Evolutionary conservation across 345 rosid genomes (phyloP).

Genomic region (Citrus sp.): DNA sequence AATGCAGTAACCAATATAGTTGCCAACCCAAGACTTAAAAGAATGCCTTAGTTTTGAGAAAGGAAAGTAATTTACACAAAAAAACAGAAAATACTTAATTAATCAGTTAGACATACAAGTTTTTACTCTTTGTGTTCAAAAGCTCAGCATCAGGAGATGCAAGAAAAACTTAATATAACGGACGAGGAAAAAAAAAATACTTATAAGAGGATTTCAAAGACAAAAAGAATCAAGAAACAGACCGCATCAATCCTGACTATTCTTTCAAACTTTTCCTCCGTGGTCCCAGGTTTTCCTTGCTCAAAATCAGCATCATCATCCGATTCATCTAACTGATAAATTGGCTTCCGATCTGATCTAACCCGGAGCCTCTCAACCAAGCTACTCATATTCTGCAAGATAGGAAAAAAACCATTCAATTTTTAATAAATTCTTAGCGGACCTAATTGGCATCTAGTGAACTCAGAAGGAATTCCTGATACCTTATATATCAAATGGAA

Average conservation of each 20-base stretch:
- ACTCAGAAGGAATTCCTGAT: background rate
- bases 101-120: background rate
- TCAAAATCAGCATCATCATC: constrained; percentile 83
- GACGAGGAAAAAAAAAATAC: background rate
- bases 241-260: constrained; percentile 85
- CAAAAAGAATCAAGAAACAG: constrained; percentile 25
- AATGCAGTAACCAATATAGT: background rate
- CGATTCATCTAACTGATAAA: constrained; percentile 87
- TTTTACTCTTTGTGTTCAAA: background rate
- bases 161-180: background rate
- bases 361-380: constrained; percentile 92
- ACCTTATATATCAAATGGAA: background rate
- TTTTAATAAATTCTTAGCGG: background rate
- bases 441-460: background rate
- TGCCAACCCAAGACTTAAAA: background rate
- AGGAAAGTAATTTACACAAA: background rate
- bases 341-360: constrained; percentile 79
- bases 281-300: constrained; percentile 42
- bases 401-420: constrained; percentile 7
- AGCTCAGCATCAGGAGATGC: background rate
- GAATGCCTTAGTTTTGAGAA: background rate
- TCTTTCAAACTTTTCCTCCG: constrained; percentile 59
- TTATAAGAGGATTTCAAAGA: background rate
- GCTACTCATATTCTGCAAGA: constrained; percentile 90
- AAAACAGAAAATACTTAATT: background rate